Evolutionary conservation across 2,329 filamentous ascomycete genomes (phyloP), one percentile per base, ranked within the genome.

Genomic region (Neopestalotiopsis clavispora): DNA sequence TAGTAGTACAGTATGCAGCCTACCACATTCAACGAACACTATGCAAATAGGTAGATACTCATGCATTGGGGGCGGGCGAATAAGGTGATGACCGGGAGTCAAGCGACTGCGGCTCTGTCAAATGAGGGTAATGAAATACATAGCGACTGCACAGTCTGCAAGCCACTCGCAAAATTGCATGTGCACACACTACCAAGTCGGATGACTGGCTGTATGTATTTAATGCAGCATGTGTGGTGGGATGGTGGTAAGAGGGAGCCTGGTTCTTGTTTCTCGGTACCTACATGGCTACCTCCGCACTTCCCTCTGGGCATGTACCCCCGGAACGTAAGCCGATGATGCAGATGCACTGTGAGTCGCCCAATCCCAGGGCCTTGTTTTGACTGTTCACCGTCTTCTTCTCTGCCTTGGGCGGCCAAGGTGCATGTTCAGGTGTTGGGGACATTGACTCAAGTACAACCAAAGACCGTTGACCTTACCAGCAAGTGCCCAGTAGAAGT

Each of bases 91-190:
- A 23, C 17, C 4, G 45, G 45, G 20, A 17, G 45, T 20, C 45
- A 14, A 52, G 45, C 45, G 45, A 52, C 14, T 52, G 45, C n/a
- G 45, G 45, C 45, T 17, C 45, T 52, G 45, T 23, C 59, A 42
- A 62, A 62, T 40, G 32, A 38, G 59, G 28, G 58, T 12, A 34
- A 38, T 10, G 32, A 61, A 30, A 17, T 23, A 30, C 34, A 34
- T 30, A 58, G 58, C 58, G 58, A 61, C 30, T 61, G 58, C 58
- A 30, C 23, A 61, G 58, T 9, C 58, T 61, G 58, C 58, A 61
- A n/a, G 23, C 58, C 23, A 61, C 17, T 34, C 30, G 14, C 30
- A 32, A 62, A 62, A 62, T 62, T 62, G 59, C 59, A 62, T 62
- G 59, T 62, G 59, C 30, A 34, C 23, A 42, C 28, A 20, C n/a